Evolutionary conservation across 2,329 filamentous ascomycete species (phyloP), one percentile per base, ranked within the genome.

Genomic region (Sporothrix humicola): DNA sequence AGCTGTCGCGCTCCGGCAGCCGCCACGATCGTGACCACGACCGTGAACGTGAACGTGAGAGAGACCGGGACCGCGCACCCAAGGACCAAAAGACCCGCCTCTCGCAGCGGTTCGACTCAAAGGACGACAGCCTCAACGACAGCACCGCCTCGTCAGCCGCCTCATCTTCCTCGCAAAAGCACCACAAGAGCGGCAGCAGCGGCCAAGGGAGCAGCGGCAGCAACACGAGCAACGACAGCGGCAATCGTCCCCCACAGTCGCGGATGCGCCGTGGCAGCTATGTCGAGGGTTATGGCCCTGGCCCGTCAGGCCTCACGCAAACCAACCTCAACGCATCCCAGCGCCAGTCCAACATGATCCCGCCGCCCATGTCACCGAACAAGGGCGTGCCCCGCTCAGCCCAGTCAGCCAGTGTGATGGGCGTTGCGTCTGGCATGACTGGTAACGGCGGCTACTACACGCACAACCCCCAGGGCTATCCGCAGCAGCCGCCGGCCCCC

Each of bases 41-140:
- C 48, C 69, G 61, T 13, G 50, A 44, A 2, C 54, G 54, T 2
- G 69, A 42, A 1, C 58, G 58, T 9, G 58, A 61, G 8, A 12
- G 48, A 15, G 52, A 56, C 8, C 48, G 48, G 8, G 44, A 31
- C 68, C 23, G 52, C 37, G 26, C 76, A 17, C 69, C 73, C 9
- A 77, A 76, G 59, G 72, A 77, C 12, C 78, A 80, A 68, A 79
- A 77, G 73, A 76, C 78, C 46, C 77, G 78, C n/a, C 78, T 81
- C 58, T 78, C 79, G 68, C 77, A 77, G 72, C 79, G 81, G 66
- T 81, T 82, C 76, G 76, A 77, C 12, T 20, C 17, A 69, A 71
- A 73, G 48, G 50, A 65, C 50, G 71, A 70, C 37, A 26, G 10
- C 26, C 42, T 8, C 66, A 66, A 37, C 74, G 31, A 31, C 44